phyloP scores from a whole-genome alignment of 2,329 filamentous ascomycete genomes.

The Colletotrichum coccodes region DNA sequence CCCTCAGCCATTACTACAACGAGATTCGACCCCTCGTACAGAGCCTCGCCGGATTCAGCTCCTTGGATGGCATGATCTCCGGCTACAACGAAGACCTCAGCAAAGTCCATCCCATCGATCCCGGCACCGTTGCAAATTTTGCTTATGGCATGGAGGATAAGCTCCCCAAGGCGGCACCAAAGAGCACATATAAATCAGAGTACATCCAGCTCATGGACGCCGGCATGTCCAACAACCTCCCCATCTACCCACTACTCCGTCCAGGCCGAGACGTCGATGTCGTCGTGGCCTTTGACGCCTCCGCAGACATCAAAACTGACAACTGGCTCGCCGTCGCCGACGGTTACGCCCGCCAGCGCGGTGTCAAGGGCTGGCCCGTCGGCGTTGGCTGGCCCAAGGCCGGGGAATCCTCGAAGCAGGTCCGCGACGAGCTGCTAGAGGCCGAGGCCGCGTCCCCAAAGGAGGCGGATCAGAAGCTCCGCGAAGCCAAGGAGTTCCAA shows the following conservation, averaged over 20 bases:
- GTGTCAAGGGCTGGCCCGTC: conserved; percentile 93
- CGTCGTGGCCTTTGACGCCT: conserved; percentile 92
- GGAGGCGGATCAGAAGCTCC: conserved; percentile 72
- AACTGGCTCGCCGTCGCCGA: conserved; percentile 97
- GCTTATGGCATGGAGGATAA: conserved; percentile 81
- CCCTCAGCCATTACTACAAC: conserved; percentile 93
- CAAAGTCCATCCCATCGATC: conserved; percentile 95
- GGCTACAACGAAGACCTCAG: conserved; percentile 81
- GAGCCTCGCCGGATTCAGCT: conserved; percentile 77
- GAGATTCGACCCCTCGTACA: conserved; percentile 87
- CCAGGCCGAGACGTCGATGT: conserved; percentile 91
- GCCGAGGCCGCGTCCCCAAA: conserved; percentile 70
- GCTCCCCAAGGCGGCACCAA: conserved; percentile 81
- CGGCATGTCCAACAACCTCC: conserved; percentile 98
- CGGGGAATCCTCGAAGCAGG: conserved; percentile 66
- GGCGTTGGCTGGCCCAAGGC: conserved; percentile 91
- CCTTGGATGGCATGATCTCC: conserved; percentile 84
- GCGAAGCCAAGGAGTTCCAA: conserved; percentile 65
- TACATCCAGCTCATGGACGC: conserved; percentile 94
- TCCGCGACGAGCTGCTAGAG: conserved; percentile 72
- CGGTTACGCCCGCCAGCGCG: conserved; percentile 89
- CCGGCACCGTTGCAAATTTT: conserved; percentile 90
- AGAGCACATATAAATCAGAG: conserved; percentile 75
- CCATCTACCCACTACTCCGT: conserved; percentile 92
- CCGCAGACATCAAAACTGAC: conserved; percentile 90